These are phyloP conservation scores for Moniliophthora roreri DNA, from an alignment of 1,284 basidiomycete genomes.

Conservation along the genomic window DNA sequence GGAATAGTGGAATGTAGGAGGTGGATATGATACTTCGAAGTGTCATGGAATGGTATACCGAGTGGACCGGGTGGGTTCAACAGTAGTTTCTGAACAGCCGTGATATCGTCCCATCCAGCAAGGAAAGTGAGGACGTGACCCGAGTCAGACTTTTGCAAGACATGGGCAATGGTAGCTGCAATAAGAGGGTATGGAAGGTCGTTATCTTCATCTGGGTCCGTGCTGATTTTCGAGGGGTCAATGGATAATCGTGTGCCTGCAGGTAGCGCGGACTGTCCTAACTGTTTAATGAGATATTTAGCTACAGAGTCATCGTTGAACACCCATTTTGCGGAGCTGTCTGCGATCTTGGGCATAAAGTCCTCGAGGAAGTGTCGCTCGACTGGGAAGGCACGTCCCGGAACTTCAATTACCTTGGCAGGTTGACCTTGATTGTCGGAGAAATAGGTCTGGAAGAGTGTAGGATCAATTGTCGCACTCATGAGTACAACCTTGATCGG, in stretches of 20 bases:
- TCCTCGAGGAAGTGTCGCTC: conserved; percentile 83
- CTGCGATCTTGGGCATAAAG: conserved; percentile 56
- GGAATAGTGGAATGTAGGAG: conserved; percentile 92
- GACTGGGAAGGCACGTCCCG: conserved; percentile 93
- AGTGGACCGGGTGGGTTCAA: conserved; percentile 53
- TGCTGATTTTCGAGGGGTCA: conserved; percentile 10
- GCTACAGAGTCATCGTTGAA: conserved; percentile 75
- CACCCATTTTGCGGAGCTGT: conserved; percentile 59
- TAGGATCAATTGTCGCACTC: conserved; percentile 95
- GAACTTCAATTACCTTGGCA: conserved; percentile 81
- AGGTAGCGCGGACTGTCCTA: conserved; percentile 37
- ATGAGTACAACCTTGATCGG: conserved; percentile 91
- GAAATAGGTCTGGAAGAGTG: conserved; percentile 90
- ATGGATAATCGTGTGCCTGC: not conserved
- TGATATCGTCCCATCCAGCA: conserved; percentile 93
- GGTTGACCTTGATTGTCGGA: conserved; percentile 58
- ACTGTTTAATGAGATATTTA: conserved; percentile 77
- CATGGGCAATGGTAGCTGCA: conserved; percentile 81
- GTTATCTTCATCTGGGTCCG: conserved; percentile 56
- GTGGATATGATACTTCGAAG: conserved; percentile 73
- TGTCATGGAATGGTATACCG: conserved; percentile 62
- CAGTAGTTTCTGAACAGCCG: conserved; percentile 72
- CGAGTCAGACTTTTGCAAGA: conserved; percentile 72
- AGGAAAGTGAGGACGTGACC: conserved; percentile 94
- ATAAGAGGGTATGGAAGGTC: conserved; percentile 86